Evolutionary conservation across 345 rosid genomes (phyloP).

Genomic region (Brassica rapa): DNA sequence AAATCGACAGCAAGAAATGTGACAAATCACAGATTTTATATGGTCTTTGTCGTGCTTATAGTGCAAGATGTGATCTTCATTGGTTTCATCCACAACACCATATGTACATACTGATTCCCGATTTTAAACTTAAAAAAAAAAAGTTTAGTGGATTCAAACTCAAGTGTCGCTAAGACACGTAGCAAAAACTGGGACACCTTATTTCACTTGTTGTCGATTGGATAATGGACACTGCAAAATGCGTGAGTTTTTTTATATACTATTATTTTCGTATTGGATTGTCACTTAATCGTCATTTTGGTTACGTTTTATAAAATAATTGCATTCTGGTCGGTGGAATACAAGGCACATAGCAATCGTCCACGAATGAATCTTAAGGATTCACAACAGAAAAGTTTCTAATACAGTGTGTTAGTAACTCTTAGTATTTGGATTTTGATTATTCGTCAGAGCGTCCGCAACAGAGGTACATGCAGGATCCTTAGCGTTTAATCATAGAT

Average conservation of each 20-base stretch:
- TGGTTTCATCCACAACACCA: neutral
- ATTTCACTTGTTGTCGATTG: neutral
- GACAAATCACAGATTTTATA: neutral
- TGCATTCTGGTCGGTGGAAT: conserved; percentile 9
- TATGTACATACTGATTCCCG: neutral
- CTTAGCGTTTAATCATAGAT: too few relatives aligned
- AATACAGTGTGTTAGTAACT: neutral
- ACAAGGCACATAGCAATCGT: conserved; percentile 15
- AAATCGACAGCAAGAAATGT: neutral
- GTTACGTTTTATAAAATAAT: neutral
- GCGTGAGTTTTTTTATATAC: neutral
- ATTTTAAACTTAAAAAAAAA: neutral
- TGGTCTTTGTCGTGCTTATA: neutral
- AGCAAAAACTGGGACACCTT: conserved; percentile 1
- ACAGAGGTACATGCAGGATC: too few relatives aligned
- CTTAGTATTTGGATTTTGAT: neutral
- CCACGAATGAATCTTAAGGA: conserved; percentile 20
- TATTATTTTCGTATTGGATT: neutral
- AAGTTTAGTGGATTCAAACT: conserved; percentile 3
- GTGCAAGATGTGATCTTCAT: neutral
- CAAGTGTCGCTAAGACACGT: conserved; percentile 24
- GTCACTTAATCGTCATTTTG: neutral
- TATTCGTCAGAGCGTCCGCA: neutral
- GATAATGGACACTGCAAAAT: neutral
- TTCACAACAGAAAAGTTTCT: neutral